These are phyloP conservation scores for Aegilops sharonensis DNA, from an alignment of 176 grass and related monocot species.

Conservation along the genomic window DNA sequence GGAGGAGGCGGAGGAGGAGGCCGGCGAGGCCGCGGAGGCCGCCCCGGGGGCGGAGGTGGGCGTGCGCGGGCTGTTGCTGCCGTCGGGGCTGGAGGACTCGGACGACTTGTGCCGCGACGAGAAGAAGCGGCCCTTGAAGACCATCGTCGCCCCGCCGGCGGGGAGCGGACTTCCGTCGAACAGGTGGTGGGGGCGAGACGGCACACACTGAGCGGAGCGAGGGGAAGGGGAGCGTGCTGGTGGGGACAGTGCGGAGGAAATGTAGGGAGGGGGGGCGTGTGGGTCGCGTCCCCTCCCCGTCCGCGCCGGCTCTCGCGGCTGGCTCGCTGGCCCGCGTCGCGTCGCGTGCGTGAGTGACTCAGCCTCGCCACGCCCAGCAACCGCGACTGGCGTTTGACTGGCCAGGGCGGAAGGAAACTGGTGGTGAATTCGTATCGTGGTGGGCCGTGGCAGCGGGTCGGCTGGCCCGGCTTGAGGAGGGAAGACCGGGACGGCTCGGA, in stretches of 20 bases:
- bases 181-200: neutral
- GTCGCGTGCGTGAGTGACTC: neutral
- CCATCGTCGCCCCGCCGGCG: constrained; percentile 42
- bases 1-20: constrained; percentile 47
- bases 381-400: constrained; percentile 24
- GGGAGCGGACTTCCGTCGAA: constrained; percentile 35
- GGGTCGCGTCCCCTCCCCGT: neutral
- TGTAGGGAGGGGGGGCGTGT: neutral
- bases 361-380: too few relatives aligned
- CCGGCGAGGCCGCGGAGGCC: constrained; percentile 24
- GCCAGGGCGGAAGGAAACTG: neutral
- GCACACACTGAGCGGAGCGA: constrained; percentile 17
- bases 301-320: constrained; percentile 23
- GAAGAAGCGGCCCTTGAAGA: constrained; percentile 98
- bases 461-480: too few relatives aligned
- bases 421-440: too few relatives aligned
- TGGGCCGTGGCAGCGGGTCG: neutral
- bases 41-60: constrained; percentile 49
- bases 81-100: constrained; percentile 80
- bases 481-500: too few relatives aligned
- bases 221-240: neutral
- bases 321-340: constrained; percentile 9
- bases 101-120: constrained; percentile 77
- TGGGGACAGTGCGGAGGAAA: constrained; percentile 26
- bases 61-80: constrained; percentile 90